Evolutionary conservation across 306 rosid species (phyloP), one percentile per base, ranked within the genome.

Genomic region (Citrullus amarus): DNA sequence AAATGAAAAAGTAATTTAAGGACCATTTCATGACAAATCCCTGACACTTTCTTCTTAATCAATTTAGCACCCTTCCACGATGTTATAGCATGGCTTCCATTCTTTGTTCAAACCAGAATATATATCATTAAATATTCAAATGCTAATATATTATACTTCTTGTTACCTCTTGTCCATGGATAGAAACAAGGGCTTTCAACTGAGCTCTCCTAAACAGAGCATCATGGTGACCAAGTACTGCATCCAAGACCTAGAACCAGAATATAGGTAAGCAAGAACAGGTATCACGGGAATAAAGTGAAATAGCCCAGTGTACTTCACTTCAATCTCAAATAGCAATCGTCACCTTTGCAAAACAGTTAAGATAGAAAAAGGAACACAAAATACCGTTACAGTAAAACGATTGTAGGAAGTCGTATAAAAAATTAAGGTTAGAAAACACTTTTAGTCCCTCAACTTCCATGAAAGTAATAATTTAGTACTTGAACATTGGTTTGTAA

Each of bases 241-340:
- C 79, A 88, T 93, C 98, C 82, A 93, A 80, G 86, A 90, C 89
- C 98, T 93, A 81, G 63, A 85, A 85, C 66, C 85, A 85, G 17
- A 34, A 41, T 75, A 17, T 34, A 1, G 22, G 66, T 34, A 4
- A 53, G 65, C 54, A 51, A 22, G 53, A 11, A 15, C 15, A 28
- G 8, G 8, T 18, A 16, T 22, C 20, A 62, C 41, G 11, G 41
- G 9, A 58, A 6, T 34, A 34, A 62, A 62, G 50, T 66, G 8
- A 39, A 38, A 66, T 66, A 66, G 39, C 73, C 51, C 20, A 66
- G 20, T 63, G 73, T 41, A 2, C 16, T 36, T 38, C 72, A 32
- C 44, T 15, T 34, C 44, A 34, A 34, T 63, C 70, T 63, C 11
- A 15, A 62, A 62, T 6, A 63, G 30, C 30, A 66, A 66, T 17